phyloP scores from a whole-genome alignment of 306 rosid species.

The Sophora flavescens region DNA sequence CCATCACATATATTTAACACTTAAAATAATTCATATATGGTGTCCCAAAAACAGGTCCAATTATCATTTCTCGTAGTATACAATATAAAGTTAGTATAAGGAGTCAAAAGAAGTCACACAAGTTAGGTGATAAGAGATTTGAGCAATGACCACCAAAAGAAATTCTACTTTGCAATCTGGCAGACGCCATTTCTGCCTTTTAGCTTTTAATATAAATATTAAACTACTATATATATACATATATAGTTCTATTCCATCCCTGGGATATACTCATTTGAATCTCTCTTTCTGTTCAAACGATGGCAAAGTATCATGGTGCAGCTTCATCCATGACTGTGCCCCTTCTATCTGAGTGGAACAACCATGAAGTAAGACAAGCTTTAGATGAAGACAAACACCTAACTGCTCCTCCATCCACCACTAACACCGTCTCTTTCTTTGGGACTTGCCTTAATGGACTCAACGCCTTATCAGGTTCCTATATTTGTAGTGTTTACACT shows the following conservation, averaged over 20 bases:
- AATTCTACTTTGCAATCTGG: too few relatives aligned
- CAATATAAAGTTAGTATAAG: too few relatives aligned
- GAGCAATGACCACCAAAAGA: too few relatives aligned
- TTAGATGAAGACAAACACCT: constrained; percentile 28
- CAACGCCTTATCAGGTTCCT: constrained; percentile 48
- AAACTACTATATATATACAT: too few relatives aligned
- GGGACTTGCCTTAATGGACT: constrained; percentile 44
- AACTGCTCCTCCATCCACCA: not conserved
- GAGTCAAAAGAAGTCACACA: too few relatives aligned
- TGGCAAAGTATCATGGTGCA: not conserved
- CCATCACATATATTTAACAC: too few relatives aligned
- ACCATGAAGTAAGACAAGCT: not conserved
- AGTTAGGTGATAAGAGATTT: too few relatives aligned
- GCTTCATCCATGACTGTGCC: constrained; percentile 22
- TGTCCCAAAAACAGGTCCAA: too few relatives aligned
- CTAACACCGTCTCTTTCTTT: not conserved
- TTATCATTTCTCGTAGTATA: too few relatives aligned
- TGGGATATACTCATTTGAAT: not conserved
- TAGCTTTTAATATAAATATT: too few relatives aligned
- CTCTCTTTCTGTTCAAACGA: not conserved
- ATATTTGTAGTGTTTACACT: not conserved
- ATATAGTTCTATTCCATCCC: not conserved
- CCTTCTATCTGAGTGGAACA: constrained; percentile 25
- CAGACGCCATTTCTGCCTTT: too few relatives aligned
- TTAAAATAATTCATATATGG: too few relatives aligned